Evolutionary conservation across 129 eudicot genomes (phyloP).

Genomic region (Logfia minima): DNA sequence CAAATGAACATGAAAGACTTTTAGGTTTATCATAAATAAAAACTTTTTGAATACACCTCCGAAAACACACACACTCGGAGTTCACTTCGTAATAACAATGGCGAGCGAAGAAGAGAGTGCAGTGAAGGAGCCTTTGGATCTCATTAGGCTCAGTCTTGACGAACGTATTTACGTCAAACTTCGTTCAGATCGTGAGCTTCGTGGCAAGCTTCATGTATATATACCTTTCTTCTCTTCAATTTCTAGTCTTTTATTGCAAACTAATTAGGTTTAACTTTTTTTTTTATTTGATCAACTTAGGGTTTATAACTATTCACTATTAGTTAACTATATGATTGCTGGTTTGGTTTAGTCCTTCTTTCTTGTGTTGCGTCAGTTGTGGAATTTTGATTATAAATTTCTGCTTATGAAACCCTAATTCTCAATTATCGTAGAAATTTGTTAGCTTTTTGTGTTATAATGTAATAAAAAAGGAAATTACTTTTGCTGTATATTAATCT

Average conservation of each 20-base stretch:
- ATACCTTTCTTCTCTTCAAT: constrained; percentile 1
- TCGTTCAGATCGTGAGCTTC: constrained; percentile 96
- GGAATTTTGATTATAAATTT: background rate
- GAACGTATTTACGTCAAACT: constrained; percentile 98
- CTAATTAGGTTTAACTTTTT: background rate
- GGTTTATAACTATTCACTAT: background rate
- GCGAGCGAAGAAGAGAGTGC: constrained; percentile 93
- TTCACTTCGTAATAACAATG: constrained; percentile 29
- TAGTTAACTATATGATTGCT: background rate
- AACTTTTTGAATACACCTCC: background rate
- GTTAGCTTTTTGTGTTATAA: background rate
- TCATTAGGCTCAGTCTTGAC: constrained; percentile 93
- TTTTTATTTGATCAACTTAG: background rate
- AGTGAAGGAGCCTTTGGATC: constrained; percentile 97
- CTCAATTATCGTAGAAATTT: background rate
- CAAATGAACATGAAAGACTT: background rate
- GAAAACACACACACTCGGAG: background rate
- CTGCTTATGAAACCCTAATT: constrained; percentile 13
- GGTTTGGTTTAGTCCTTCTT: background rate
- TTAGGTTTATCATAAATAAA: constrained; percentile 18
- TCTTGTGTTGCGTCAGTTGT: background rate
- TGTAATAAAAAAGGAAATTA: background rate
- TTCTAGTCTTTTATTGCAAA: background rate
- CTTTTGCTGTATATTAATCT: too few species aligned
- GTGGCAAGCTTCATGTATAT: constrained; percentile 91